phyloP scores from a whole-genome alignment of 2,329 filamentous ascomycete species.

The Pseudogymnoascus sp. region DNA sequence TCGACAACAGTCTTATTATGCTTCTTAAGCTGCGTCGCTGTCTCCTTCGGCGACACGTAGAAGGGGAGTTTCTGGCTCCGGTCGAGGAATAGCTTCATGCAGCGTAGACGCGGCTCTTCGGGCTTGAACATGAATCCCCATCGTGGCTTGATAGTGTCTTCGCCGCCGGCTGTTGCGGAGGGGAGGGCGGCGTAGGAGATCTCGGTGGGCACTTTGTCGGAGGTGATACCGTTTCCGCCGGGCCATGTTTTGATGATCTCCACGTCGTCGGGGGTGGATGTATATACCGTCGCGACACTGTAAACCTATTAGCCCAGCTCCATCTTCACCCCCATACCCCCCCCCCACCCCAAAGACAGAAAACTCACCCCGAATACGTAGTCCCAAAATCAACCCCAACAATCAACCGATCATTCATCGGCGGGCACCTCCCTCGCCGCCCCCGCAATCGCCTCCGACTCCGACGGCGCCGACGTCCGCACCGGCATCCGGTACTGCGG shows the following conservation, averaged over 20 bases:
- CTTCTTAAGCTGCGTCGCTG: conserved; percentile 66
- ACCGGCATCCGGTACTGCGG: not conserved
- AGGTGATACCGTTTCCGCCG: conserved; percentile 78
- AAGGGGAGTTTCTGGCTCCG: conserved; percentile 73
- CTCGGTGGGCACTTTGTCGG: conserved; percentile 78
- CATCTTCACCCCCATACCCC: not conserved
- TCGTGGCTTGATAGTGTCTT: conserved; percentile 39
- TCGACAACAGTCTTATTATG: conserved; percentile 73
- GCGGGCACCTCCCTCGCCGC: conserved; percentile 48
- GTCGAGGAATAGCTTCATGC: conserved; percentile 80
- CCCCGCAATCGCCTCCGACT: conserved; percentile 52
- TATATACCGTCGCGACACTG: conserved; percentile 67
- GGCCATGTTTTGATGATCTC: conserved; percentile 84
- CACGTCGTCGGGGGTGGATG: conserved; percentile 69
- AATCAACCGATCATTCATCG: conserved; percentile 58
- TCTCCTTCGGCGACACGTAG: conserved; percentile 72
- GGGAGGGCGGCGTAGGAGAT: conserved; percentile 55
- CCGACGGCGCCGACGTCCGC: not conserved
- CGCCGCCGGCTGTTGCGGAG: conserved; percentile 32
- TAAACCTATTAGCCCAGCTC: conserved; percentile 16
- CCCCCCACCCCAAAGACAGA: not conserved
- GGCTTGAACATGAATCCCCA: conserved; percentile 82
- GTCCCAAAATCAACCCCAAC: conserved; percentile 80
- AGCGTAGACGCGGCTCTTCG: conserved; percentile 67
- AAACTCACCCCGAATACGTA: conserved; percentile 68